Base-by-base conservation (phyloP, 139 green algal genomes). In the Picochlorum sp. region DNA sequence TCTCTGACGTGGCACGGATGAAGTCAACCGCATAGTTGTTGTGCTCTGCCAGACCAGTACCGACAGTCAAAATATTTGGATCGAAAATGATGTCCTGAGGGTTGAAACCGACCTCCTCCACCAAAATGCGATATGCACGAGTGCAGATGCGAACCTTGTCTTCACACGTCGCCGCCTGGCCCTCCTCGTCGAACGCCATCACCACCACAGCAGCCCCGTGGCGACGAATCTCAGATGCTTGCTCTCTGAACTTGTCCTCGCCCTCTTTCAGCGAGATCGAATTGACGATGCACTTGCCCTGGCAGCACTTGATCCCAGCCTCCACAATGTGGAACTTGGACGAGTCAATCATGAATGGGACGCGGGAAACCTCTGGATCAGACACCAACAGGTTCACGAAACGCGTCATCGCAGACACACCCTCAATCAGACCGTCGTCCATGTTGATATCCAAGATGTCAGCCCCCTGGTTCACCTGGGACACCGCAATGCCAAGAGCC, bases 11-110 rank as follows among this genome's bases (percentile, higher is more conserved):
- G 9, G 93, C 92, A 4, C 74, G 69, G 80, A 98, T 92, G 81
- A 98, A 98, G 84, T 98, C 92, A 20, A 98, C 91, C 0, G 86
- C 93, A 66, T 98, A 98, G 85, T 98, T 97, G 87, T 96, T 96
- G 85, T 98, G 93, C 84, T 98, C 93, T 11, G 85, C 58, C 68
- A 98, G 68, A 21, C 93, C 93, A 6, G 93, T 98, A 72, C 90
- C 93, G 8, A 98, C 82, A 14, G 93, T 97, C 10, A 98, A 83
- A 74, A 98, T 98, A 83, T 98, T 98, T 77, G 93, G 93, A 74
- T 98, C 93, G 49, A 98, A 98, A 61, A 98, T 90, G 78, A 98
- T 92, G 81, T 98, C 93, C 76, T 97, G 71, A 8, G 90, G 85
- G 66, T 92, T 83, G 73, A 97, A 97, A 50, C 85, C 87, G 56